Evolutionary conservation across 1,284 basidiomycete genomes (phyloP).

Genomic region (Rugosomyces carneus): DNA sequence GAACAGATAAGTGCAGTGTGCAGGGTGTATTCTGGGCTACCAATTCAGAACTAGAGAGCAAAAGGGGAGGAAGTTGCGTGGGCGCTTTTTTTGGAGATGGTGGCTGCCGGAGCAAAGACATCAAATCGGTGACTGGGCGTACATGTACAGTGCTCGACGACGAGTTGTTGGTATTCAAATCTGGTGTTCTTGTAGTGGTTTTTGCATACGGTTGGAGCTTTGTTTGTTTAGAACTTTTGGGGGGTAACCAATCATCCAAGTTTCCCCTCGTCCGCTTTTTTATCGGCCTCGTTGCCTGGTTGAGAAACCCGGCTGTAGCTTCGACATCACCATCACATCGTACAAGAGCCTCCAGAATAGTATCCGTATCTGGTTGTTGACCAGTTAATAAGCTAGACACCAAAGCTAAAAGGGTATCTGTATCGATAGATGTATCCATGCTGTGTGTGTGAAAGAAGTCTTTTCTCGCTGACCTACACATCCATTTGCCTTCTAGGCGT

Average conservation of each 20-base stretch:
- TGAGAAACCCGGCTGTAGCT: constrained; percentile 41
- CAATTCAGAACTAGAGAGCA: constrained; percentile 49
- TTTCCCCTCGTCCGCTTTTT: constrained; percentile 33
- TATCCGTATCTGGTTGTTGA: constrained; percentile 29
- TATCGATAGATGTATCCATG: constrained; percentile 37
- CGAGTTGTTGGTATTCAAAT: background rate
- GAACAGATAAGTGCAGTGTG: constrained; percentile 61
- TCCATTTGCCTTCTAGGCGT: too few species aligned
- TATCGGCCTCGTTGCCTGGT: constrained; percentile 16
- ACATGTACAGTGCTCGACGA: constrained; percentile 19
- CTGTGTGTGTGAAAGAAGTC: too few species aligned
- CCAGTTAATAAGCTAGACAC: constrained; percentile 54
- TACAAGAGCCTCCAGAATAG: constrained; percentile 58
- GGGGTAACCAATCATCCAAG: constrained; percentile 49
- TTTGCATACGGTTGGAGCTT: constrained; percentile 1
- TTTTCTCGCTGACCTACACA: too few species aligned
- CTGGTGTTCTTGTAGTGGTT: background rate
- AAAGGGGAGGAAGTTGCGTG: constrained; percentile 47
- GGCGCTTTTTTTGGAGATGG: constrained; percentile 31
- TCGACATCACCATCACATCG: constrained; percentile 54
- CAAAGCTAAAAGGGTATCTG: constrained; percentile 62
- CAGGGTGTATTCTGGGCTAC: constrained; percentile 71
- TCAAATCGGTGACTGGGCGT: constrained; percentile 36
- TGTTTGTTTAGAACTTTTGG: constrained; percentile 5
- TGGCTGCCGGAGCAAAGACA: constrained; percentile 52